A percentile compares a stretch with the other conserved stretches of the same genome.
Conservation (phyloP, 2,329 filamentous ascomycete species). For the Fusarium verticillioides region DNA sequence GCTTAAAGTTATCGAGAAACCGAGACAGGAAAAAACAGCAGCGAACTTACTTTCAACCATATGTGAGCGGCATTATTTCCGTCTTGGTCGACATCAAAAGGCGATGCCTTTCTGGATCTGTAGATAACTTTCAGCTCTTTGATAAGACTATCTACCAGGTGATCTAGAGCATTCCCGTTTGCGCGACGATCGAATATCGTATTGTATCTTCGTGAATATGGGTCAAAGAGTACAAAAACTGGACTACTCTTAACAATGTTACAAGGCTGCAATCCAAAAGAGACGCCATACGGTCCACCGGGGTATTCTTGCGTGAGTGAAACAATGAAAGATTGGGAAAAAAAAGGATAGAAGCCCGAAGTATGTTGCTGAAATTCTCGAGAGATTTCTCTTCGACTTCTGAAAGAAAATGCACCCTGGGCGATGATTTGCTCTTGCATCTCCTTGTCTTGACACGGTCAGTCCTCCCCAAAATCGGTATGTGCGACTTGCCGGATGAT, state of each 20-base stretch:
- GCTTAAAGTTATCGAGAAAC: rapidly evolving
- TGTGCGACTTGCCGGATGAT: rapidly evolving
- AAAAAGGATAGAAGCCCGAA: rapidly evolving
- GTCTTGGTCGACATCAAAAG: rapidly evolving
- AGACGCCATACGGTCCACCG: rapidly evolving
- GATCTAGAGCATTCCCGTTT: too few species aligned
- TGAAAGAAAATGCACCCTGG: not conserved
- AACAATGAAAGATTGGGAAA: rapidly evolving
- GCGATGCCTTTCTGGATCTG: not conserved
- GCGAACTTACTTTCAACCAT: rapidly evolving
- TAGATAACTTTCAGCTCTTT: not conserved
- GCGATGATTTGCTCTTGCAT: rapidly evolving
- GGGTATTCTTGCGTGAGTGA: rapidly evolving
- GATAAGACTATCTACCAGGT: too few species aligned
- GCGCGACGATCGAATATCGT: too few species aligned
- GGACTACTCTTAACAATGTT: not conserved
- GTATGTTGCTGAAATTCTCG: rapidly evolving
- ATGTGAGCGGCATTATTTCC: not conserved
- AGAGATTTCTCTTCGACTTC: rapidly evolving
- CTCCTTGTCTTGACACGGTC: not conserved
- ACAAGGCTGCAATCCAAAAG: rapidly evolving
- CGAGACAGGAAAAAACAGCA: not conserved
- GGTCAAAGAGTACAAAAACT: not conserved
- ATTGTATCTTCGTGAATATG: too few species aligned
- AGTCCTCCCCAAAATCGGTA: rapidly evolving